phyloP scores from a whole-genome alignment of 192 early-diverging fungal genomes.

The Coemansia sp. region DNA sequence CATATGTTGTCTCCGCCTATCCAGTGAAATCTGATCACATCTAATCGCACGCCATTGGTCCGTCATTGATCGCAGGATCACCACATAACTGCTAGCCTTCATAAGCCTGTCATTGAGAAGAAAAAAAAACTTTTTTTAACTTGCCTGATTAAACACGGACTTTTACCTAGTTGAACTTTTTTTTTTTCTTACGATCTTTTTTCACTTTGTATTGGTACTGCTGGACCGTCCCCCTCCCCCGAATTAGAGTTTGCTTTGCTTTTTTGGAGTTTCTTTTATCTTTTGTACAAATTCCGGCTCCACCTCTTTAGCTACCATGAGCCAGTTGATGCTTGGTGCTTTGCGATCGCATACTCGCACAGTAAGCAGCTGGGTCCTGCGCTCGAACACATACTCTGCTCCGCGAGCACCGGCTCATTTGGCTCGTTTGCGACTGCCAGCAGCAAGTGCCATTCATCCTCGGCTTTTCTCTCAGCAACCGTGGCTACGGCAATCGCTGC shows the following conservation, averaged over 20 bases:
- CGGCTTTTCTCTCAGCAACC: constrained; percentile 21
- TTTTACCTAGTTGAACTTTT: background rate
- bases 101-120: background rate
- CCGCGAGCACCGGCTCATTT: background rate
- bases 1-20: background rate
- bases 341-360: constrained; percentile 10
- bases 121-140: background rate
- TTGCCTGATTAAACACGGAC: background rate
- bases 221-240: background rate
- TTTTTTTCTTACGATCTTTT: background rate
- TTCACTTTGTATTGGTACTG: background rate
- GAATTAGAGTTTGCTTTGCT: background rate
- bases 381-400: background rate
- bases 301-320: constrained; percentile 16
- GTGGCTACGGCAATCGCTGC: constrained; percentile 8
- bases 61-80: background rate
- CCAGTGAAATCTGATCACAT: background rate
- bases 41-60: background rate
- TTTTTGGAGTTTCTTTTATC: background rate
- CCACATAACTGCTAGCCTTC: background rate
- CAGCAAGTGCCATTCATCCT: background rate
- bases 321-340: constrained; percentile 31
- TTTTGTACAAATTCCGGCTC: background rate
- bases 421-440: background rate
- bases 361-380: background rate